Evolutionary conservation across 208 protist species (phyloP).

Genomic region (Trypanosomatidae sp.): DNA sequence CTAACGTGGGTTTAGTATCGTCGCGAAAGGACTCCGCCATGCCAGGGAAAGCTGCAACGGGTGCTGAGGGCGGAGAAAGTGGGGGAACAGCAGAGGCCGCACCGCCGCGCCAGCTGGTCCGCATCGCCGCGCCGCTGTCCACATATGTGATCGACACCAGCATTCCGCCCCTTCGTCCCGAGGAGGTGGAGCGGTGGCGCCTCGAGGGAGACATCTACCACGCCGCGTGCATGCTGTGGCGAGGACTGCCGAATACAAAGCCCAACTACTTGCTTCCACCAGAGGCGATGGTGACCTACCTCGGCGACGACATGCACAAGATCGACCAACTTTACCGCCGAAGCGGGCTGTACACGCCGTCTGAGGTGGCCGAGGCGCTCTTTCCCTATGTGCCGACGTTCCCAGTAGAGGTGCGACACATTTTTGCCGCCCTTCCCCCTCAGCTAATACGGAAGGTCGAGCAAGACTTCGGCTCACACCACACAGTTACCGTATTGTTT

Average conservation of each 20-base stretch:
- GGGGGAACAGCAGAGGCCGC: neutral
- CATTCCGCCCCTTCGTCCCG: conserved; percentile 40
- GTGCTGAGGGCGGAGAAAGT: too few species aligned
- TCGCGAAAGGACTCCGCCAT: too few species aligned
- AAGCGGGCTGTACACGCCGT: conserved; percentile 65
- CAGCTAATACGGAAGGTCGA: conserved; percentile 44
- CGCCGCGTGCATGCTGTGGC: too few species aligned
- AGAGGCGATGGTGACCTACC: conserved; percentile 40
- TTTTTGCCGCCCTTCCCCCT: conserved; percentile 43
- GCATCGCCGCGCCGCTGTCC: neutral
- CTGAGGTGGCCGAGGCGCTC: conserved; percentile 76
- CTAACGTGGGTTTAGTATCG: too few species aligned
- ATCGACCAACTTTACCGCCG: conserved; percentile 59
- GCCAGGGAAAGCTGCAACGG: too few species aligned
- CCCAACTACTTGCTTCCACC: conserved; percentile 32
- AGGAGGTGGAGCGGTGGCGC: conserved; percentile 59
- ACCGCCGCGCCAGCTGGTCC: neutral
- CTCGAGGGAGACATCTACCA: conserved; percentile 37
- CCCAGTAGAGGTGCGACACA: conserved; percentile 63
- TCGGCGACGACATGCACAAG: conserved; percentile 56
- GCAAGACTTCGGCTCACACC: conserved; percentile 4
- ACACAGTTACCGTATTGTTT: conserved; percentile 35
- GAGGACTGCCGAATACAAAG: neutral
- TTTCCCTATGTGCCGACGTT: conserved; percentile 73
- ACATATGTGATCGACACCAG: conserved; percentile 17